A percentile compares a stretch with the other conserved stretches of the same genome.
Conservation (phyloP, 1,139 yeast species). For the Protomyces pachydermus region DNA sequence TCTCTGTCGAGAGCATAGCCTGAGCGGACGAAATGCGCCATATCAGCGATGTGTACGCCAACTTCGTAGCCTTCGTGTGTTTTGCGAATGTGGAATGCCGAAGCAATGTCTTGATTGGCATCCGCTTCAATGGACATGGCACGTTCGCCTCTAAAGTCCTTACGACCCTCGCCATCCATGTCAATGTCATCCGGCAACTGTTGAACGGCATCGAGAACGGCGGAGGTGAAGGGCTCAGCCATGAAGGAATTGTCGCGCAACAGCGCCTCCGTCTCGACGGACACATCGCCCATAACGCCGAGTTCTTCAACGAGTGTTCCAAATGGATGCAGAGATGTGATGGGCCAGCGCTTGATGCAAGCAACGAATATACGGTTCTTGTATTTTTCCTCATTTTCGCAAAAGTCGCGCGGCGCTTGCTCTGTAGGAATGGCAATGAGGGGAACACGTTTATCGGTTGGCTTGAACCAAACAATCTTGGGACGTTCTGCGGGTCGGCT, state of each 20-base stretch:
- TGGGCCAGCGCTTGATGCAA: slow-evolving; percentile 97
- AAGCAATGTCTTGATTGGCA: slow-evolving; percentile 39
- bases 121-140: slow-evolving; percentile 53
- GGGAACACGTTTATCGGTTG: slow-evolving; percentile 95
- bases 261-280: slow-evolving; percentile 81
- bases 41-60: slow-evolving; percentile 79
- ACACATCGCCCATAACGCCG: slow-evolving; percentile 72
- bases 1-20: slow-evolving; percentile 81
- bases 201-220: slow-evolving; percentile 44
- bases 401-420: slow-evolving; percentile 93
- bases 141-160: slow-evolving; percentile 58
- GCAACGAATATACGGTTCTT: slow-evolving; percentile 84
- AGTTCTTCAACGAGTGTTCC: slow-evolving; percentile 86
- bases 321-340: slow-evolving; percentile 94
- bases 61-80: slow-evolving; percentile 39
- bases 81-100: slow-evolving; percentile 38
- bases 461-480: slow-evolving; percentile 97
- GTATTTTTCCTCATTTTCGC: slow-evolving; percentile 81
- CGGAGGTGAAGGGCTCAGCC: slow-evolving; percentile 68
- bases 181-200: slow-evolving; percentile 37
- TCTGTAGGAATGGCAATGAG: slow-evolving; percentile 97
- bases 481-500: slow-evolving; percentile 52
- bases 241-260: slow-evolving; percentile 88
- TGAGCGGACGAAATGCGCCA: slow-evolving; percentile 61
- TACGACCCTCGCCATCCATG: slow-evolving; percentile 44